These are phyloP conservation scores for Fagopyrum homotropicum DNA, from an alignment of 148 eudicot species.

Conservation along the genomic window DNA sequence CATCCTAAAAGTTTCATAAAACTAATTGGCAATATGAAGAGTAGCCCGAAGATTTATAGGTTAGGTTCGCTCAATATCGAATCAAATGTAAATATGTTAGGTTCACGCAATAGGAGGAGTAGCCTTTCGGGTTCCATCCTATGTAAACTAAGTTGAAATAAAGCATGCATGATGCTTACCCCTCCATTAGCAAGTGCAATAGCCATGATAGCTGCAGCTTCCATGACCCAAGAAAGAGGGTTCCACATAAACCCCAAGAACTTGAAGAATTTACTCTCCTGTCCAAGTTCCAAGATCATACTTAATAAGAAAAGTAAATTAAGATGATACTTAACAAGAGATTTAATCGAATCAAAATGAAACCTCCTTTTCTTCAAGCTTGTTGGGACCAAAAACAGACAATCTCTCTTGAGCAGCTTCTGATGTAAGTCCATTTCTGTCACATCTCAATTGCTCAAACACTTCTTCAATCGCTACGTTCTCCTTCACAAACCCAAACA, in stretches of 20 bases:
- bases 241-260: conserved; percentile 55
- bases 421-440: conserved; percentile 23
- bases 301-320: neutral
- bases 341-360: neutral
- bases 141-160: neutral
- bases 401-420: conserved; percentile 25
- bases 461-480: conserved; percentile 27
- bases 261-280: conserved; percentile 46
- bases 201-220: conserved; percentile 60
- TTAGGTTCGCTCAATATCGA: too few relatives aligned
- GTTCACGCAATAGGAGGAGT: too few relatives aligned
- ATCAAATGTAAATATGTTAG: too few relatives aligned
- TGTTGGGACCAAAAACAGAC: conserved; percentile 25
- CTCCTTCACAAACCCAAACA: conserved; percentile 18
- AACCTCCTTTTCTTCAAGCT: conserved; percentile 37
- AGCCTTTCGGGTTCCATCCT: too few relatives aligned
- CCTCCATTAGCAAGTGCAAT: conserved; percentile 57
- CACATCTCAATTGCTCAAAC: conserved; percentile 24
- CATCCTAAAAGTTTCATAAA: too few relatives aligned
- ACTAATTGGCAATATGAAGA: too few relatives aligned
- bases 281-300: neutral
- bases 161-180: conserved; percentile 20
- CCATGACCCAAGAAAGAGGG: conserved; percentile 59
- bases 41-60: too few relatives aligned
- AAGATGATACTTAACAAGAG: neutral